Conservation (phyloP, 257 asterid species). For the Fraxinus pennsylvanica region DNA sequence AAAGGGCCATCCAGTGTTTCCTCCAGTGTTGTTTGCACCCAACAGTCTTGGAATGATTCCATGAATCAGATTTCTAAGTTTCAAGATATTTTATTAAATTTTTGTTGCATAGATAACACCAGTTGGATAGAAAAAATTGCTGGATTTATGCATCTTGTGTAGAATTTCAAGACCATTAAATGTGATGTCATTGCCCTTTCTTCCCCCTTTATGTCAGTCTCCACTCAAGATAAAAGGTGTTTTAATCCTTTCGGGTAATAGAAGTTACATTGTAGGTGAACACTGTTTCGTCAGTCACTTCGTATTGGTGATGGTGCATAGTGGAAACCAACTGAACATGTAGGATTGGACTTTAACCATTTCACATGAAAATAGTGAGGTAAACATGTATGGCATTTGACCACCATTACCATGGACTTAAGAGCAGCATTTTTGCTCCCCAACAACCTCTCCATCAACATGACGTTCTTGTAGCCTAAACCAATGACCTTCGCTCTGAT, state of each 20-base stretch:
- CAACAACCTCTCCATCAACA: too few species aligned
- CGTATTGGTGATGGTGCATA: not conserved
- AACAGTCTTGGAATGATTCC: not conserved
- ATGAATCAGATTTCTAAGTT: not conserved
- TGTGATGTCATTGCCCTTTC: not conserved
- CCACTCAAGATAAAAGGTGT: not conserved
- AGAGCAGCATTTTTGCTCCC: too few species aligned
- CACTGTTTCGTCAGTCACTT: not conserved
- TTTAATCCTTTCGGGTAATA: too few species aligned
- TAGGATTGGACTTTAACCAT: too few species aligned
- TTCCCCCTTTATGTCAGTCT: not conserved
- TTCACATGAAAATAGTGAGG: too few species aligned
- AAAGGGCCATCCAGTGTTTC: not conserved
- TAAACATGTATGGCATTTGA: too few species aligned
- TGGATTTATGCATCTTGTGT: not conserved
- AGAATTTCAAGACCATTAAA: not conserved
- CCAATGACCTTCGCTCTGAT: too few species aligned
- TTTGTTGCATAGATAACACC: not conserved
- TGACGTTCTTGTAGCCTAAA: too few species aligned
- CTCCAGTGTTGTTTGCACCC: not conserved
- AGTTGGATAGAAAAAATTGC: not conserved
- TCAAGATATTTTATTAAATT: too few species aligned
- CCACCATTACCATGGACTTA: too few species aligned
- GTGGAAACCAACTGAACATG: not conserved
- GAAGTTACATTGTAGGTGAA: not conserved